These are phyloP conservation scores for Pythium insidiosum DNA, from an alignment of 352 stramenopile species.

Conservation along the genomic window DNA sequence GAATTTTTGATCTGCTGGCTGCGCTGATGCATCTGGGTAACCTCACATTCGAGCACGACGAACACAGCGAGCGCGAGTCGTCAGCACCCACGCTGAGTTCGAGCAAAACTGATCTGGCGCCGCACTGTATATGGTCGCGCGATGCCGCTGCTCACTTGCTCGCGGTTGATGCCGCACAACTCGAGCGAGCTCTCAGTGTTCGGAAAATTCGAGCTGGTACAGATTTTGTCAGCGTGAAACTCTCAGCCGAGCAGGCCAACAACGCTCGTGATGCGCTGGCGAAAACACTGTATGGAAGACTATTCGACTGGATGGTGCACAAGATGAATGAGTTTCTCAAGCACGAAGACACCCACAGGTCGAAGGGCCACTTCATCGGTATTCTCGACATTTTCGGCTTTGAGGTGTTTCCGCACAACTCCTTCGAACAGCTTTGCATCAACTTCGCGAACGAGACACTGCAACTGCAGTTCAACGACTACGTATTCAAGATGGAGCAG, in stretches of 20 bases:
- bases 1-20: constrained; percentile 77
- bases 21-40: constrained; percentile 88
- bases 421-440: constrained; percentile 88
- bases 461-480: constrained; percentile 86
- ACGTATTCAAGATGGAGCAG: constrained; percentile 85
- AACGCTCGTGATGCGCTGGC: constrained; percentile 76
- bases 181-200: constrained; percentile 67
- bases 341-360: constrained; percentile 69
- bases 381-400: constrained; percentile 93
- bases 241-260: constrained; percentile 75
- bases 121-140: constrained; percentile 59
- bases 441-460: constrained; percentile 88
- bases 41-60: constrained; percentile 78
- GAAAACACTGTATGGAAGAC: constrained; percentile 80
- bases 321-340: constrained; percentile 82
- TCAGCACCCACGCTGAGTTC: constrained; percentile 15
- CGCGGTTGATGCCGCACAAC: constrained; percentile 56
- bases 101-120: constrained; percentile 35
- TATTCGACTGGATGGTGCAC: constrained; percentile 89
- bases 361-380: constrained; percentile 76
- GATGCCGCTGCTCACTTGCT: constrained; percentile 65
- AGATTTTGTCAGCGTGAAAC: constrained; percentile 81
- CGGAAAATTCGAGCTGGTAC: constrained; percentile 74
- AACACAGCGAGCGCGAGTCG: constrained; percentile 42
- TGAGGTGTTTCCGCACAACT: constrained; percentile 88